phyloP scores from a whole-genome alignment of 495 filamentous ascomycete genomes.

The Tuber brumale region DNA sequence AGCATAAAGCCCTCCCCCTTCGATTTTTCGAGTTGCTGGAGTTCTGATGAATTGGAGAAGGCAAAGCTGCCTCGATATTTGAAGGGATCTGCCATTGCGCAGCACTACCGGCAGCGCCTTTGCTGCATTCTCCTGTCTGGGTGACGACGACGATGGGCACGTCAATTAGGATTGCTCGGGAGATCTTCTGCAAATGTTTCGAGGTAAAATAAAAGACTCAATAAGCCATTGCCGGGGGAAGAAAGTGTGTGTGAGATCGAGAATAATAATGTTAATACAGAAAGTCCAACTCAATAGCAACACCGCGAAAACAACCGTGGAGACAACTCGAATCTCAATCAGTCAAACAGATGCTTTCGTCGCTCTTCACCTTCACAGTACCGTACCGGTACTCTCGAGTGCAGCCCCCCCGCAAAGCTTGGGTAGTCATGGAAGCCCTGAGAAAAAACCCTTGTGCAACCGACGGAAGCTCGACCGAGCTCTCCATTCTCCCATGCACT shows the following conservation, averaged over 20 bases:
- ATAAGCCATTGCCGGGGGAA: background rate
- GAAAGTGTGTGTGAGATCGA: background rate
- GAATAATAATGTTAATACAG: background rate
- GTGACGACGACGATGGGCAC: background rate
- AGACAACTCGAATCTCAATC: background rate
- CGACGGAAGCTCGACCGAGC: background rate
- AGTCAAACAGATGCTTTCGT: background rate
- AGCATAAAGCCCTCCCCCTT: background rate
- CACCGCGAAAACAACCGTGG: background rate
- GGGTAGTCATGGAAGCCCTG: background rate
- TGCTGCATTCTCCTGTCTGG: background rate
- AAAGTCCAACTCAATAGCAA: background rate
- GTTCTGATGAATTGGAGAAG: background rate
- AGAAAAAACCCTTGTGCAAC: background rate
- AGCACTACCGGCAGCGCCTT: background rate
- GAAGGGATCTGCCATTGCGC: background rate
- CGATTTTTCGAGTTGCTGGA: background rate
- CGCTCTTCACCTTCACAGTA: background rate
- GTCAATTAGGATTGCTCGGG: background rate
- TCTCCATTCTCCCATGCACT: background rate
- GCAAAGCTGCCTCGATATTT: background rate
- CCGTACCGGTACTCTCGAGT: background rate
- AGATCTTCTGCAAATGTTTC: background rate
- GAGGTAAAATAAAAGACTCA: conserved; percentile 4
- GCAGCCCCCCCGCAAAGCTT: background rate